Evolutionary conservation across 768 basidiomycete species (phyloP).

Genomic region (Amanita molliuscula): DNA sequence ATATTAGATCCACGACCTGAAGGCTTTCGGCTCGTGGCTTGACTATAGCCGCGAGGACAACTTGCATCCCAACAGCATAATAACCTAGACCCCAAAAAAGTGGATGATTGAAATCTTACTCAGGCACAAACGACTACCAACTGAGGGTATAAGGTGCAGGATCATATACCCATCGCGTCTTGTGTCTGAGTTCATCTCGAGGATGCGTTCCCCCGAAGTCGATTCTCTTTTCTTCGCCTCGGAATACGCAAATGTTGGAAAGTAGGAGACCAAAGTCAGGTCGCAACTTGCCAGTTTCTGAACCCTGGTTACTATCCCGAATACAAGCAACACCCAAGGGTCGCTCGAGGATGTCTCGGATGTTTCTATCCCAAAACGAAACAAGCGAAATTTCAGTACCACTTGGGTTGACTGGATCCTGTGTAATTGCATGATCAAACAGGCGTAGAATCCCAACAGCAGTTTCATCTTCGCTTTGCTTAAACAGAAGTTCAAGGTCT

Average conservation of each 20-base stretch:
- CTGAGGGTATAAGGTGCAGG: not conserved
- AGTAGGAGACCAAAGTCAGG: slow-evolving; percentile 1
- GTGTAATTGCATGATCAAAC: no score
- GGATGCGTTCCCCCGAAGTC: not conserved
- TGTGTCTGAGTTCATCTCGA: no score
- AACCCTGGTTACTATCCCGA: slow-evolving; percentile 9
- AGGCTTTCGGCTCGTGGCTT: not conserved
- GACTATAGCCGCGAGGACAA: slow-evolving; percentile 2
- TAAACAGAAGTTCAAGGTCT: not conserved
- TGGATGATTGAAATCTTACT: not conserved
- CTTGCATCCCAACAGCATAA: not conserved
- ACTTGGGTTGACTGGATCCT: no score
- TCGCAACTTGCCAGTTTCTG: slow-evolving; percentile 5
- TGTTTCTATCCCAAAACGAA: no score
- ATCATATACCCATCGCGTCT: not conserved
- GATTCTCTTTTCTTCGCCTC: slow-evolving; percentile 1
- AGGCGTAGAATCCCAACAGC: not conserved
- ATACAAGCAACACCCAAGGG: no score
- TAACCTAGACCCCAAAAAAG: not conserved
- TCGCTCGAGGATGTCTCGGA: no score
- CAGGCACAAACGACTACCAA: not conserved
- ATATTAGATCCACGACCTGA: slow-evolving; percentile 4
- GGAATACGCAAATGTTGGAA: not conserved
- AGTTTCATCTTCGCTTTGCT: not conserved
- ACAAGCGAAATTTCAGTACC: no score